Base-by-base conservation (phyloP, 2,329 filamentous ascomycete species). In the Verticillium nonalfalfae region DNA sequence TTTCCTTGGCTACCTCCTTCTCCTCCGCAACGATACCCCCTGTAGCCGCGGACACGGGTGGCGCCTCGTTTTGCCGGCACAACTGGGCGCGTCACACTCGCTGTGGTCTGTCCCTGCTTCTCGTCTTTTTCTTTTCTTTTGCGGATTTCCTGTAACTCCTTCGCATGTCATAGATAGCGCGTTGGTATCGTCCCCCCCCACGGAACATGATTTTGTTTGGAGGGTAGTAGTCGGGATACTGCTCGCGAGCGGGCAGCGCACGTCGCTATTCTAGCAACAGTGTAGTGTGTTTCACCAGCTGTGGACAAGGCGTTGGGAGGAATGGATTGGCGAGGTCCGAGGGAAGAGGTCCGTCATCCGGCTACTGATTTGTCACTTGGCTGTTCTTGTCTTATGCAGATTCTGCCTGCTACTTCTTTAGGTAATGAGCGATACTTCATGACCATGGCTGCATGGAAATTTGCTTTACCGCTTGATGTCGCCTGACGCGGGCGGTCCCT, bases 11-110 rank as follows among this genome's bases (percentile, higher is more conserved):
- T 34, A 33, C 18, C 14, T 9, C 26, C 33, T 50, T 39, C 13
- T 21, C 57, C 50, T 62, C 60, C 64, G 62, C 61, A 62, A 64
- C 60, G 63, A 65, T 65, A 65, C 63, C 63, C 62, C 61, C 63
- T 18, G 11, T 21, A 10, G 21, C 18, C 45, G 18, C 45, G 45
- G 15, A 21, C 45, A 7, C 45, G n/a, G 13, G 21, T 7, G 18
- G 7, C 45, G 18, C 45, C 18, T 26, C n/a, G 45, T 7, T 50
- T 50, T n/a, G 45, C 45, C 11, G 45, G n/a, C 45, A 21, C 18
- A 11, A 3, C 13, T 50, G 9, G 45, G n/a, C 45, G n/a, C n/a
- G 18, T 50, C 45, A 13, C 45, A 40, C 3, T n/a, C 13, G n/a
- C 9, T 10, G n/a, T 18, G 50, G 57, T 56, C 40, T 55, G 58